Conservation (phyloP, 2,329 filamentous ascomycete genomes). For the Neocatenulostroma microsporum region DNA sequence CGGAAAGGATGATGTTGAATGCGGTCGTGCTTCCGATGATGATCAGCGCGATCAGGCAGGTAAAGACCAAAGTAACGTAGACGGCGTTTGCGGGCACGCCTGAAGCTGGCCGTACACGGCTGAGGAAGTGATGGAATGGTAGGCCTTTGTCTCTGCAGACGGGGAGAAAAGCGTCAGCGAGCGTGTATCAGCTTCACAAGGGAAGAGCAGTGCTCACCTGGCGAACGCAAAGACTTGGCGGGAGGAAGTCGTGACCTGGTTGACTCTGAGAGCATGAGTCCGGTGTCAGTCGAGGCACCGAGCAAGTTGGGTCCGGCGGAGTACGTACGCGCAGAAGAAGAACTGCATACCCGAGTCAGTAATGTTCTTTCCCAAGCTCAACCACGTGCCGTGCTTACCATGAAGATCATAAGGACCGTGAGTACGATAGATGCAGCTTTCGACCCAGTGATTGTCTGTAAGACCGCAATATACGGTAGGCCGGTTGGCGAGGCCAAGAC, state of each 20-base stretch:
- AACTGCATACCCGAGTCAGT: slow-evolving; percentile 6
- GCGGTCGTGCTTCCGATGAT: slow-evolving; percentile 34
- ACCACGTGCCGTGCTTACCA: too few relatives aligned
- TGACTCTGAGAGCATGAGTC: too few relatives aligned
- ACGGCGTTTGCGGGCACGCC: slow-evolving; percentile 25
- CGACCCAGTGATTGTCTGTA: slow-evolving; percentile 19
- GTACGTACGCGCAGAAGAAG: slow-evolving; percentile 21
- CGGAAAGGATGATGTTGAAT: slow-evolving; percentile 37
- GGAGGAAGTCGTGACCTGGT: slow-evolving; percentile 23
- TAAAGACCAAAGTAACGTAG: slow-evolving; percentile 20
- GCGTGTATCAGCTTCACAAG: not conserved
- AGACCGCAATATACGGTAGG: slow-evolving; percentile 21
- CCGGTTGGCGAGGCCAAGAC: slow-evolving; percentile 16
- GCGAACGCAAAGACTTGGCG: slow-evolving; percentile 25
- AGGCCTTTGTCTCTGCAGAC: slow-evolving; percentile 24
- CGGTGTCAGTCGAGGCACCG: too few relatives aligned
- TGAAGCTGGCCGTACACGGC: slow-evolving; percentile 17
- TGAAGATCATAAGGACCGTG: slow-evolving; percentile 18
- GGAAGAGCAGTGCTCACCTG: slow-evolving; percentile 4
- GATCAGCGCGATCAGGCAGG: slow-evolving; percentile 27
- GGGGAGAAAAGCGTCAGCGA: too few relatives aligned
- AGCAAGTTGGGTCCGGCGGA: too few relatives aligned
- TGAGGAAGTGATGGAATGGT: slow-evolving; percentile 22
- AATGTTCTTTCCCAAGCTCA: not conserved
- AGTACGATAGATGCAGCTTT: slow-evolving; percentile 20